Evolutionary conservation across 106 monocot genomes (phyloP).

Genomic region (Gastrodia elata): DNA sequence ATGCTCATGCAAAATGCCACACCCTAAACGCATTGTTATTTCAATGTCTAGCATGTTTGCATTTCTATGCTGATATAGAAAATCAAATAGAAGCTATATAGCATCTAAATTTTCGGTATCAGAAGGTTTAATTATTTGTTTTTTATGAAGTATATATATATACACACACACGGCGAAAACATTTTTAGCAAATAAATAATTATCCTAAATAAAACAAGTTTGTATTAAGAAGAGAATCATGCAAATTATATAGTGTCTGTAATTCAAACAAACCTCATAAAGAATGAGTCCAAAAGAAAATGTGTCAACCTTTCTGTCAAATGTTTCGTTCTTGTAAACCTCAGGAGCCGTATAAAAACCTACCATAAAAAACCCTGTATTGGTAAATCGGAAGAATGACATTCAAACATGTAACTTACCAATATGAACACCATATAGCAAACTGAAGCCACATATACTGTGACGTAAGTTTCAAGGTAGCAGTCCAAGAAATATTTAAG

Average conservation of each 20-base stretch:
- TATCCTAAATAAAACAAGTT: neutral
- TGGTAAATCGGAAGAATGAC: neutral
- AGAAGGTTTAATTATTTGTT: too few relatives aligned
- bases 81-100: neutral
- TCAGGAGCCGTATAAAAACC: slow-evolving; percentile 84
- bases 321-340: slow-evolving; percentile 68
- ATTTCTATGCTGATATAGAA: neutral
- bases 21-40: too few relatives aligned
- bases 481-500: neutral
- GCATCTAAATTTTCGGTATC: too few relatives aligned
- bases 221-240: neutral
- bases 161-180: neutral
- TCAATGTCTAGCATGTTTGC: too few relatives aligned
- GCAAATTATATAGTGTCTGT: neutral
- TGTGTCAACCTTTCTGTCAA: slow-evolving; percentile 66
- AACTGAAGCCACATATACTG: neutral
- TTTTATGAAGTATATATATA: too few relatives aligned
- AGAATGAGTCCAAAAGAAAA: slow-evolving; percentile 91
- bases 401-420: neutral
- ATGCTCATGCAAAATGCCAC: too few relatives aligned
- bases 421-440: neutral
- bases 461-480: neutral
- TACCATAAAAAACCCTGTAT: slow-evolving; percentile 7
- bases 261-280: slow-evolving; percentile 51
- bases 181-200: neutral